A percentile compares a stretch with the other conserved stretches of the same genome.
These are phyloP conservation scores for Hondaea fermentalgiana DNA, from an alignment of 108 stramenopile genomes.

Conservation along the genomic window DNA sequence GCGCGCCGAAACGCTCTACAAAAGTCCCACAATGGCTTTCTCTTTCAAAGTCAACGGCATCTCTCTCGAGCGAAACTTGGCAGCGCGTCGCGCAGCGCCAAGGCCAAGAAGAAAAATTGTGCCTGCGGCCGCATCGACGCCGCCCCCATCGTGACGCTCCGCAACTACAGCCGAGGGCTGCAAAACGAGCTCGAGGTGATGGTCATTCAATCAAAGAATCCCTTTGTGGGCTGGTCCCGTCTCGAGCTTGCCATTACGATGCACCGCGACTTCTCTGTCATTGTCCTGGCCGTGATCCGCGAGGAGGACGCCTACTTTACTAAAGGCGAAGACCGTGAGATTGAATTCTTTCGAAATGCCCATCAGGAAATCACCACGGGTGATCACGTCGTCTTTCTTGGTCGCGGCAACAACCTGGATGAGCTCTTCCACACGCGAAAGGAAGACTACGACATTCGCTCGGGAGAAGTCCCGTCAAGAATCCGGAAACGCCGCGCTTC, in stretches of 20 bases:
- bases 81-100: too few species aligned
- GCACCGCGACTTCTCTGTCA: background rate
- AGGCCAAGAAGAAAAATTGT: background rate
- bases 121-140: background rate
- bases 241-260: background rate
- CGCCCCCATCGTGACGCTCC: background rate
- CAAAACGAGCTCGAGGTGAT: background rate
- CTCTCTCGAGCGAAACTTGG: too few species aligned
- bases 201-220: background rate
- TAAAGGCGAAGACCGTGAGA: background rate
- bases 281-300: background rate
- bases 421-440: background rate
- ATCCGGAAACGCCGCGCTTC: background rate
- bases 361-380: background rate
- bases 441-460: background rate
- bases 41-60: too few species aligned
- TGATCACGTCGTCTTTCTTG: background rate
- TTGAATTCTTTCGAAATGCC: background rate
- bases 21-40: too few species aligned
- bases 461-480: background rate
- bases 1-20: too few species aligned
- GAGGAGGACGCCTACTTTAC: background rate
- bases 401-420: background rate
- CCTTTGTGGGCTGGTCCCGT: background rate
- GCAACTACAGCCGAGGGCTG: background rate